These are phyloP conservation scores for Pelargonium citronellum DNA, from an alignment of 441 rosid species.

Conservation along the genomic window DNA sequence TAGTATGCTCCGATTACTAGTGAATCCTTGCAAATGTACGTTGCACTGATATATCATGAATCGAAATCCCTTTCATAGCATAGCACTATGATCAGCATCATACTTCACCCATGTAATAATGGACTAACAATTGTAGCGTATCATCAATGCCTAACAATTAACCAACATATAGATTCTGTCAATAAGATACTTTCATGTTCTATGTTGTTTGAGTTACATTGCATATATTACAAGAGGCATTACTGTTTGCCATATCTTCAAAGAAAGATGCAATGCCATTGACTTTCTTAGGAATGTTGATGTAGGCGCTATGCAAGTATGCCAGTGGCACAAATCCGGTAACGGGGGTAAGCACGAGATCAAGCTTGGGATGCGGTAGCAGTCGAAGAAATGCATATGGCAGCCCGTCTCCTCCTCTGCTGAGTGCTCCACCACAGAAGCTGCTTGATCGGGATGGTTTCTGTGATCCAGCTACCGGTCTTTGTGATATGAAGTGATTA, in stretches of 20 bases:
- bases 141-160: too few relatives aligned
- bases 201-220: background rate
- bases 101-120: too few relatives aligned
- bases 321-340: conserved; percentile 83
- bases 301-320: conserved; percentile 85
- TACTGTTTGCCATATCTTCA: background rate
- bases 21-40: too few relatives aligned
- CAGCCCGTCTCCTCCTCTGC: conserved; percentile 76
- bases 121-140: too few relatives aligned
- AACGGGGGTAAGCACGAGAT: conserved; percentile 75
- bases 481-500: conserved; percentile 54
- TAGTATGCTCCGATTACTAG: too few relatives aligned
- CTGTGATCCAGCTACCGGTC: conserved; percentile 63
- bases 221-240: background rate
- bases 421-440: conserved; percentile 78
- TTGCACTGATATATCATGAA: too few relatives aligned
- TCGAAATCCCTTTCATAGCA: too few relatives aligned
- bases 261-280: background rate
- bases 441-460: conserved; percentile 81
- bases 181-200: too few relatives aligned
- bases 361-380: conserved; percentile 80
- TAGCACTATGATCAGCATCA: too few relatives aligned
- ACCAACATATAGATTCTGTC: too few relatives aligned
- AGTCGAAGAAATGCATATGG: conserved; percentile 80
- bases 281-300: background rate